Evolutionary conservation across 2,329 filamentous ascomycete species (phyloP).

Genomic region (Botrytis byssoidea): DNA sequence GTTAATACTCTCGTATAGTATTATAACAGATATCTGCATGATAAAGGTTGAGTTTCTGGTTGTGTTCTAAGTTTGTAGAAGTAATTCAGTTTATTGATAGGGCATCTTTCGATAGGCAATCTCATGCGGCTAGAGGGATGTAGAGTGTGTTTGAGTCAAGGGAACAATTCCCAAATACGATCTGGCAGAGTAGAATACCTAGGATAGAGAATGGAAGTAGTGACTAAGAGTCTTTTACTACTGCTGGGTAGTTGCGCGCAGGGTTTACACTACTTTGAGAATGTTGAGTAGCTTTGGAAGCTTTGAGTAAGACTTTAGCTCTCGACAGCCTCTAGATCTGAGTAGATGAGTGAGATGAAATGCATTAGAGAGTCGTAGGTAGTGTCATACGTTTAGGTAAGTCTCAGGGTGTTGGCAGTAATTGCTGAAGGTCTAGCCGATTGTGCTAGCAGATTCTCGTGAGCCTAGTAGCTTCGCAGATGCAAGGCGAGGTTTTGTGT

Average conservation of each 20-base stretch:
- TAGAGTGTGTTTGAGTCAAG: background rate
- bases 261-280: background rate
- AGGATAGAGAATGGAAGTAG: fast-evolving
- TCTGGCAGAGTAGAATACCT: background rate
- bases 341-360: fast-evolving
- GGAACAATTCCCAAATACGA: fast-evolving
- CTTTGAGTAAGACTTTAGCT: background rate
- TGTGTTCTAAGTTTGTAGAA: background rate
- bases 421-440: no score
- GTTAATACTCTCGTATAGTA: fast-evolving
- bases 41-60: background rate
- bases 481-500: background rate
- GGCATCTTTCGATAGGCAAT: no score
- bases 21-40: fast-evolving
- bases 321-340: no score
- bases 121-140: background rate
- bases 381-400: background rate
- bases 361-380: fast-evolving
- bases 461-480: background rate
- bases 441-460: background rate
- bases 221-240: no score
- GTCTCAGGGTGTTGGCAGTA: background rate
- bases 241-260: background rate
- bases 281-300: background rate
- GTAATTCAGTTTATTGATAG: background rate